phyloP scores from a whole-genome alignment of 139 green algal genomes.

The Picochlorum costavermella region DNA sequence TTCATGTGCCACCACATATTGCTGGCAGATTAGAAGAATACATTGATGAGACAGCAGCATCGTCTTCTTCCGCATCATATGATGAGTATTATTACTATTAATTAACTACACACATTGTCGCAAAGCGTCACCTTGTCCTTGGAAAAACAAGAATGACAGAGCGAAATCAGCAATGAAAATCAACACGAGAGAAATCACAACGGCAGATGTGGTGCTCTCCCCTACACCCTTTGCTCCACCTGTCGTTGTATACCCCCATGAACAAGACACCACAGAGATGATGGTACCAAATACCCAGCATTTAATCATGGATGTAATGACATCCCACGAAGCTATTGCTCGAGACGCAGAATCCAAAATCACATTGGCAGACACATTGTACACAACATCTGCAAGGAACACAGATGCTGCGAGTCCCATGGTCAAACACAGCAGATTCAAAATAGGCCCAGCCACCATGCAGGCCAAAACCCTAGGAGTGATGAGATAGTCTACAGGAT shows the following conservation, averaged over 20 bases:
- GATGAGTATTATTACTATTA: not conserved
- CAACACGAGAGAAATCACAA: slow-evolving; percentile 93
- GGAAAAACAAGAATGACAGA: slow-evolving; percentile 93
- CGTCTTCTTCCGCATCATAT: slow-evolving; percentile 4
- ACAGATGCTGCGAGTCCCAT: slow-evolving; percentile 88
- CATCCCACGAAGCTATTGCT: slow-evolving; percentile 76
- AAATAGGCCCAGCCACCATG: slow-evolving; percentile 85
- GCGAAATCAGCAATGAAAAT: slow-evolving; percentile 99
- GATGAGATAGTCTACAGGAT: slow-evolving; percentile 98
- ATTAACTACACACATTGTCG: slow-evolving; percentile 29
- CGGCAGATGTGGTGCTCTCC: slow-evolving; percentile 89
- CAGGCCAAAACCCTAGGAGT: slow-evolving; percentile 84
- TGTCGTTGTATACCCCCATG: slow-evolving; percentile 94
- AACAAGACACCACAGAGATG: slow-evolving; percentile 81
- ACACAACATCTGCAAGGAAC: slow-evolving; percentile 87
- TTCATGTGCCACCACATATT: slow-evolving; percentile 30
- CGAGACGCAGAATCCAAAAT: slow-evolving; percentile 86
- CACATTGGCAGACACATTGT: slow-evolving; percentile 84
- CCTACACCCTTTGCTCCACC: slow-evolving; percentile 98
- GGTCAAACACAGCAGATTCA: slow-evolving; percentile 94
- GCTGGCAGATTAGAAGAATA: slow-evolving; percentile 6
- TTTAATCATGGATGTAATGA: slow-evolving; percentile 85
- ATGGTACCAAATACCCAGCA: slow-evolving; percentile 86
- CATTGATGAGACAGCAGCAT: not conserved
- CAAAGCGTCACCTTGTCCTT: slow-evolving; percentile 66